These are phyloP conservation scores for Fomitopsis schrenkii DNA, from an alignment of 1,284 basidiomycete genomes.

Conservation along the genomic window DNA sequence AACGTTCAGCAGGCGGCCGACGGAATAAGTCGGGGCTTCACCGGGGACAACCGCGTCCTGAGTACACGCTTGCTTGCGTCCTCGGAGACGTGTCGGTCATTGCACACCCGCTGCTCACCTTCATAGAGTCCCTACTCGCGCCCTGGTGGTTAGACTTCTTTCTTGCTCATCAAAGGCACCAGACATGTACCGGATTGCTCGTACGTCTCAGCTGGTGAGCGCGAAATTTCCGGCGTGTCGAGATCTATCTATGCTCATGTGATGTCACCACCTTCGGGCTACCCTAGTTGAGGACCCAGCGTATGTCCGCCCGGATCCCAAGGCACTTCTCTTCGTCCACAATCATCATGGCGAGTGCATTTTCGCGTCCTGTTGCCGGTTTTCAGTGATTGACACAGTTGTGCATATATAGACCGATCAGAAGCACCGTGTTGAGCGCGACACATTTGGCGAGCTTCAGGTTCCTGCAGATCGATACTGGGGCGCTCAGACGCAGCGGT, in stretches of 20 bases:
- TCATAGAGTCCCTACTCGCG: slow-evolving; percentile 10
- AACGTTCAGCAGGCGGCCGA: background rate
- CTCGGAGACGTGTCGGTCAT: background rate
- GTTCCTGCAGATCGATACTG: slow-evolving; percentile 96
- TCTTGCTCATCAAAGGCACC: slow-evolving; percentile 22
- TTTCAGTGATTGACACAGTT: background rate
- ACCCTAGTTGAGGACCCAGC: slow-evolving; percentile 22
- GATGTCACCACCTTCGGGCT: slow-evolving; percentile 23
- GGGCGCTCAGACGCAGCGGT: slow-evolving; percentile 99
- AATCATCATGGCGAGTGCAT: slow-evolving; percentile 40
- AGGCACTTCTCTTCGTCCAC: slow-evolving; percentile 34
- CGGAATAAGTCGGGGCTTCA: slow-evolving; percentile 12
- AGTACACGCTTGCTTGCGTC: background rate
- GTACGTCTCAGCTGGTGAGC: slow-evolving; percentile 24
- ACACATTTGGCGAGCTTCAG: slow-evolving; percentile 90
- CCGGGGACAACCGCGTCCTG: slow-evolving; percentile 11
- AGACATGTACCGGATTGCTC: slow-evolving; percentile 20
- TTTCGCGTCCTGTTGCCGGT: background rate
- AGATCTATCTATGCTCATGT: slow-evolving; percentile 26
- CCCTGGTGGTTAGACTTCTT: slow-evolving; percentile 8
- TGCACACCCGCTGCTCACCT: background rate
- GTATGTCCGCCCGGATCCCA: slow-evolving; percentile 14
- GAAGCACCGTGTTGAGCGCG: slow-evolving; percentile 67
- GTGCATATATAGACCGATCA: slow-evolving; percentile 32
- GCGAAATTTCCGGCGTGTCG: background rate